Percentiles rank a stretch among this genome's conserved stretches.
Evolutionary conservation across 768 basidiomycete species (phyloP).

Genomic region (Leccinum uliginosum): DNA sequence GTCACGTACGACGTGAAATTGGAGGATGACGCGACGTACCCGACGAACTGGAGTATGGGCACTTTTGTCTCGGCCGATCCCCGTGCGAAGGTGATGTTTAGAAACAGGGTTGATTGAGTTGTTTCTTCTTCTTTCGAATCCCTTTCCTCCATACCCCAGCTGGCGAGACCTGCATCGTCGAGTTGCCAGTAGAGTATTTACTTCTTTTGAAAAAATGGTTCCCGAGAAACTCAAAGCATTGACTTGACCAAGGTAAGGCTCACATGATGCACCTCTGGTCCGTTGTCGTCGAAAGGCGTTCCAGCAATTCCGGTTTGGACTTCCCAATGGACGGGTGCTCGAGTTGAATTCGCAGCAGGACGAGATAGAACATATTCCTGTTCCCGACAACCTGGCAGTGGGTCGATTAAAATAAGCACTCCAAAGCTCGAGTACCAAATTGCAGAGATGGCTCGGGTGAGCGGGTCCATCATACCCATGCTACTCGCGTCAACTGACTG

Average conservation of each 20-base stretch:
- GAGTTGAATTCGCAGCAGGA: not conserved
- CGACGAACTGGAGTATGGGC: not conserved
- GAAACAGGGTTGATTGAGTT: slow-evolving; percentile 6
- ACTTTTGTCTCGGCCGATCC: not conserved
- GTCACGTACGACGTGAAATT: slow-evolving; percentile 22
- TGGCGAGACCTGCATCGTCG: no score
- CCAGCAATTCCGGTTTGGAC: not conserved
- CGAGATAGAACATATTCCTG: no score
- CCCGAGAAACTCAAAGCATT: not conserved
- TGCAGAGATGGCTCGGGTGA: not conserved
- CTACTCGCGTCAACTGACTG: not conserved
- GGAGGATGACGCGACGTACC: slow-evolving; percentile 1
- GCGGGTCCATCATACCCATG: not conserved
- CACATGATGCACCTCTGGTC: not conserved
- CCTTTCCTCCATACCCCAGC: not conserved
- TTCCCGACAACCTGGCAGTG: no score
- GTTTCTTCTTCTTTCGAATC: not conserved
- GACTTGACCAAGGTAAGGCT: not conserved
- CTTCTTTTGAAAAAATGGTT: not conserved
- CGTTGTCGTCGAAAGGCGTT: not conserved
- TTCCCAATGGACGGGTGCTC: not conserved
- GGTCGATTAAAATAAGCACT: no score
- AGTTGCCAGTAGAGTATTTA: no score
- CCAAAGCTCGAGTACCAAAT: not conserved
- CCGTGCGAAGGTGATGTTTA: slow-evolving; percentile 7